Base-by-base conservation (phyloP, 805 yeast genomes). In the Kluyveromyces aestuarii region DNA sequence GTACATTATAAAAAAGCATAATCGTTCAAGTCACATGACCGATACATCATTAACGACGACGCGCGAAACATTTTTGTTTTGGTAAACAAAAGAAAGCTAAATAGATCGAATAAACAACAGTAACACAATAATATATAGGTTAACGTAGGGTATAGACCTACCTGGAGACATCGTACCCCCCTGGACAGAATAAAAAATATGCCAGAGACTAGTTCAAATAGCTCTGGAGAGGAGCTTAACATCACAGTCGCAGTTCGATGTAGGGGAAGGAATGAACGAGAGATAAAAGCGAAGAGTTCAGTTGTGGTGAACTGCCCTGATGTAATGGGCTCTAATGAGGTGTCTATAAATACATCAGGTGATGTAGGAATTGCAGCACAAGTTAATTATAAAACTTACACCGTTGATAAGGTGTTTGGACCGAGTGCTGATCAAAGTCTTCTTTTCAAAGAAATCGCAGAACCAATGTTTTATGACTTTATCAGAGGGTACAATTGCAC, bases 351-450 rank as follows among this genome's bases (percentile, higher is more conserved):
- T 43, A 69, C 73, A 1, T 62, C 72, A 2, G 72, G 66, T 44
- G 73, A 68, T 41, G 55, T 60, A 2, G 74, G 74, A 8, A 61
- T 66, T 5, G 57, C 71, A 4, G 75, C 73, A 0, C 72, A 70
- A 50, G 49, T 72, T 46, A 70, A 68, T 46, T 62, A 73, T 13
- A 82, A 80, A 60, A 77, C 83, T 1, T 89, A 83, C 62, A 71
- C 76, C 8, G 83, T 88, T 45, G 96, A 88, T 63, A 81, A 79
- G 48, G 93, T 86, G 0, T 87, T 84, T 64, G 96, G 95, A 1
- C 82, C 95, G 1, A 82, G 80, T 52, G 81, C 91, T 2, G 88
- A 81, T 56, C 96, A 89, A 64, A 68, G 72, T 41, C 68, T 73
- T 37, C 63, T 89, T 1, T 89, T 82, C 56, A 78, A 81, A 19